Percentiles rank a stretch among this genome's conserved stretches.
These are phyloP conservation scores for Penicillium hordei DNA, from an alignment of 2,329 filamentous ascomycete species.

Conservation along the genomic window DNA sequence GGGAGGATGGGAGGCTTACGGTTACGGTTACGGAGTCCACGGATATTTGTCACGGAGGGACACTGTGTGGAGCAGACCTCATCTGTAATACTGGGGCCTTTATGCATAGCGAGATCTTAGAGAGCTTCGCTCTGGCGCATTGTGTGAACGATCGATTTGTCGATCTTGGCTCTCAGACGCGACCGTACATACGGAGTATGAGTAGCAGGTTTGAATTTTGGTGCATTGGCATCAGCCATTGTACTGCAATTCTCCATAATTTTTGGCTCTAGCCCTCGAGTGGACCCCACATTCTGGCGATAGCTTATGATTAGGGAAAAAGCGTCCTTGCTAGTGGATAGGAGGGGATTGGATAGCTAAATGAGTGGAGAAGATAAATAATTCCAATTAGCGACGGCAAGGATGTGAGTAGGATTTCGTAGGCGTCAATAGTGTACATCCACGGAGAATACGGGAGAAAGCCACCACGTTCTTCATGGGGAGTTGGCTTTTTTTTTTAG, in stretches of 20 bases:
- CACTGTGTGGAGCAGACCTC: background rate
- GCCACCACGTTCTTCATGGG: background rate
- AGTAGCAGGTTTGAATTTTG: background rate
- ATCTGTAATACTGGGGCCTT: background rate
- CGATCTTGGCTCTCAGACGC: slow-evolving; percentile 7
- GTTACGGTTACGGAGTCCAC: background rate
- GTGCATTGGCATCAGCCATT: background rate
- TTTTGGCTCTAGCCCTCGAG: background rate
- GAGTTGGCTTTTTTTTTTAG: slow-evolving; percentile 1
- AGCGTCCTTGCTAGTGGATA: background rate
- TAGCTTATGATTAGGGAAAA: slow-evolving; percentile 9
- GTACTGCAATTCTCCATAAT: slow-evolving; percentile 14
- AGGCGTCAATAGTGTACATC: slow-evolving; percentile 3
- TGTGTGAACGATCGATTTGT: slow-evolving; percentile 21
- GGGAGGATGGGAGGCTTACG: no score
- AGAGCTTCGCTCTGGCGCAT: background rate
- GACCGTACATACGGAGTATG: no score
- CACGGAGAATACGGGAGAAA: background rate
- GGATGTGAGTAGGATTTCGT: background rate
- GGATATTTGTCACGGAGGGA: background rate
- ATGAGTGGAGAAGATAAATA: background rate
- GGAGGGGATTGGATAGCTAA: background rate
- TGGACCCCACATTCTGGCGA: slow-evolving; percentile 1
- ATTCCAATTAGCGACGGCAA: background rate
- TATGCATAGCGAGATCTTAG: background rate